Conservation (phyloP, 2,329 filamentous ascomycete species). For the Aspergillus ibericus region DNA sequence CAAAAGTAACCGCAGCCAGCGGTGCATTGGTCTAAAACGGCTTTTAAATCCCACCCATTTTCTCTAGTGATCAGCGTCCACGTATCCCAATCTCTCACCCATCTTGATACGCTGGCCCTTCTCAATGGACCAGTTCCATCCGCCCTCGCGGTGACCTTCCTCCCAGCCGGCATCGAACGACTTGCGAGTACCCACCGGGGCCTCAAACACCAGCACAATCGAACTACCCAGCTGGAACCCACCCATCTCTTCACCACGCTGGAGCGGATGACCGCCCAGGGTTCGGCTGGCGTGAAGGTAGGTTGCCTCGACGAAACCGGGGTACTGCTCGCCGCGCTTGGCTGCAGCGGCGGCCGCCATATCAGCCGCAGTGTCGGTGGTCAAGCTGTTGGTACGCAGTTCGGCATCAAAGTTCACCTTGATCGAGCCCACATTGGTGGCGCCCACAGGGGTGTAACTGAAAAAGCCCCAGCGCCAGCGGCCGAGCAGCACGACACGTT, state of each 20-base stretch:
- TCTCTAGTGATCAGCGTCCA: slow-evolving; percentile 43
- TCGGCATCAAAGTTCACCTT: slow-evolving; percentile 96
- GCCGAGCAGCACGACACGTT: slow-evolving; percentile 88
- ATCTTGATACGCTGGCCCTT: slow-evolving; percentile 87
- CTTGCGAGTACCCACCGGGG: slow-evolving; percentile 64
- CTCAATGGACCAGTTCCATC: slow-evolving; percentile 83
- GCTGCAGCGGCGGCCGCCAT: slow-evolving; percentile 77
- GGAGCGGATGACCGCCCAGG: slow-evolving; percentile 78
- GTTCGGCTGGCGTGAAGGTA: slow-evolving; percentile 77
- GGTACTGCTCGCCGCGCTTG: slow-evolving; percentile 74
- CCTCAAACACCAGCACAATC: slow-evolving; percentile 94
- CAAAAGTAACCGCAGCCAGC: neutral
- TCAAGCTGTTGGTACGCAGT: slow-evolving; percentile 85
- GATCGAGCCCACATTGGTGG: slow-evolving; percentile 96
- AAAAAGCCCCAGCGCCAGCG: slow-evolving; percentile 98
- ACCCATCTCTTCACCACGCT: slow-evolving; percentile 93
- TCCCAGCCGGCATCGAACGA: slow-evolving; percentile 63
- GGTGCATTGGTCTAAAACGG: neutral
- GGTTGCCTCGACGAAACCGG: slow-evolving; percentile 89
- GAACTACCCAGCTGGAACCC: slow-evolving; percentile 96
- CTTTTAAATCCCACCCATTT: neutral
- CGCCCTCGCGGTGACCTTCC: slow-evolving; percentile 58
- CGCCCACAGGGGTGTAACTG: slow-evolving; percentile 90
- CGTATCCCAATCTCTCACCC: slow-evolving; percentile 78
- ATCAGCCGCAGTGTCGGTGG: slow-evolving; percentile 90